Evolutionary conservation across 2,329 filamentous ascomycete genomes (phyloP), one percentile per base, ranked within the genome.

Genomic region (Xylaria sp.): DNA sequence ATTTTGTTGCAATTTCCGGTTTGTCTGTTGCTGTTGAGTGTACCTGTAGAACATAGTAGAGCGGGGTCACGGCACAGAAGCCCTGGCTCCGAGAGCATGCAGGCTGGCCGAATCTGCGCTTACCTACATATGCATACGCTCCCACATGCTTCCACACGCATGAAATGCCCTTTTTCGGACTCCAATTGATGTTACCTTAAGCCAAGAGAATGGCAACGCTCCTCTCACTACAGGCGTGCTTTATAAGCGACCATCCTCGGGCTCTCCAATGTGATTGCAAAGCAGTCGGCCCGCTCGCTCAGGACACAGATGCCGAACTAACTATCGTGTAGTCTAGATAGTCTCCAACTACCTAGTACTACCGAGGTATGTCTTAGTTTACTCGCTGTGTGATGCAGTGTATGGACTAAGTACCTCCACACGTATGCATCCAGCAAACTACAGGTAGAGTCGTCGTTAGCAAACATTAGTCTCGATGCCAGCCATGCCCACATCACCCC

Each of bases 161-260:
- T 44, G 7, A 55, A 15, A 33, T 49, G 27, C 19, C 15, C 44
- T 55, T 46, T 35, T 47, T 58, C 25, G 9, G 55, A 41, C 15
- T 35, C n/a, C 43, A 43, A 29, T 38, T 7, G 33, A 56, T 61
- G 48, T 58, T 54, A 58, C 54, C 54, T 54, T 64, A 9, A 15
- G n/a, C 23, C 29, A 15, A 51, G 46, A 27, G 3, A 62, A 58
- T 62, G 41, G 54, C 62, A 62, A 62, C 62, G 58, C n/a, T 58
- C 29, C 23, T 55, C 41, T 33, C 31, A 38, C 38, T 21, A 23
- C 25, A 35, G 15, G 19, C 21, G 13, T 58, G 58, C 49, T 63
- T 63, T 60, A 54, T 60, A 59, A 63, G 49, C 55, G 44, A 31
- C 15, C 35, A 29, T 38, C 7, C 25, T 21, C 15, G 40, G 17